These are phyloP conservation scores for Cymbopogon flexuosus DNA, from an alignment of 202 grass and related monocot species.

Conservation along the genomic window DNA sequence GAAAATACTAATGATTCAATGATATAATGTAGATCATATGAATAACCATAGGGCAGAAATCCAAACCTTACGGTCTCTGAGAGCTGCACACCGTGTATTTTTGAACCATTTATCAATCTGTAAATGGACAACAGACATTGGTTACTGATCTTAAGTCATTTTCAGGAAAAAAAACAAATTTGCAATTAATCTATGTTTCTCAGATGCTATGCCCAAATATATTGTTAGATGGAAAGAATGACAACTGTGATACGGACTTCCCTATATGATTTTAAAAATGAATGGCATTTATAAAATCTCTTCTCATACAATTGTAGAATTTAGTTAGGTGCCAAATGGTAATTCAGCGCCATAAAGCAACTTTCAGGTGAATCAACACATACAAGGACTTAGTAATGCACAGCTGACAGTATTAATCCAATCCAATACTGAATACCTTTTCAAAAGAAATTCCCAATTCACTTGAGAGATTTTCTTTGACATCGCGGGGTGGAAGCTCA, in stretches of 20 bases:
- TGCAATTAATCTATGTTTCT: conserved; percentile 12
- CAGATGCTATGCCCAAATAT: conserved; percentile 4
- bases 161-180: not conserved
- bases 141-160: conserved; percentile 18
- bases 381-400: not conserved
- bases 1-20: not conserved
- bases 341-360: conserved; percentile 7
- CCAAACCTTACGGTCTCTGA: conserved; percentile 72
- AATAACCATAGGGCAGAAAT: conserved; percentile 33
- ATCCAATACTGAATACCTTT: conserved; percentile 50
- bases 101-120: conserved; percentile 97
- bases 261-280: not conserved
- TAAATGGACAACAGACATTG: conserved; percentile 28
- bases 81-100: conserved; percentile 87
- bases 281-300: not conserved
- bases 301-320: not conserved
- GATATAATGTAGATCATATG: not conserved
- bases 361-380: conserved; percentile 14
- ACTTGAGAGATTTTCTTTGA: conserved; percentile 69
- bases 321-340: not conserved
- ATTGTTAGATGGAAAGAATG: conserved; percentile 2
- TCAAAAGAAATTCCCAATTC: conserved; percentile 71
- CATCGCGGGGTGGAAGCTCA: conserved; percentile 72
- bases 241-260: not conserved
- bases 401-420: conserved; percentile 10